Conservation (phyloP, 2,329 filamentous ascomycete genomes). For the Diaporthe capsici region DNA sequence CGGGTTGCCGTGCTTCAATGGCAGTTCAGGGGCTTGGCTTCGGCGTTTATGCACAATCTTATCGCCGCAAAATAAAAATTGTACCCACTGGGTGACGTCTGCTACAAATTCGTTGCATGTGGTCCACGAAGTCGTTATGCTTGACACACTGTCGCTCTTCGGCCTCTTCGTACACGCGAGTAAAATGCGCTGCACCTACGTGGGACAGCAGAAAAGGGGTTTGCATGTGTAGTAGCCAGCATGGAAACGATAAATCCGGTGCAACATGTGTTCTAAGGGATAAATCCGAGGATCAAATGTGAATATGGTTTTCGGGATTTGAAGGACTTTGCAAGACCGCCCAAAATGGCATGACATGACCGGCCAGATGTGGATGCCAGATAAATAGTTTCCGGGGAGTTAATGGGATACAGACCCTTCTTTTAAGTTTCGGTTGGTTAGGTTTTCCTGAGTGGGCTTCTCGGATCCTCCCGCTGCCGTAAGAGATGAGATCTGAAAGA, state of each 20-base stretch:
- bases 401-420: background rate
- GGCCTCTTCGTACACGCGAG: background rate
- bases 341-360: background rate
- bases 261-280: background rate
- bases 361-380: background rate
- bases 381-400: background rate
- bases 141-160: constrained; percentile 12
- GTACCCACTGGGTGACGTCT: constrained; percentile 24
- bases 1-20: background rate
- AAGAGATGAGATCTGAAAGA: background rate
- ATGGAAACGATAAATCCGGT: background rate
- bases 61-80: constrained; percentile 2
- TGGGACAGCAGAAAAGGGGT: background rate
- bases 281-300: background rate
- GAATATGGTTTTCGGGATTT: no score
- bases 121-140: background rate
- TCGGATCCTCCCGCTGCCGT: constrained; percentile 8
- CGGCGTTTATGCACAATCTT: constrained; percentile 1
- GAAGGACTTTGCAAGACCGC: background rate
- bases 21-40: background rate
- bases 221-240: background rate
- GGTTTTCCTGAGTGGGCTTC: background rate
- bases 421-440: constrained; percentile 9
- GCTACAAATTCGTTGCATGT: background rate
- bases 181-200: background rate